Base-by-base conservation (phyloP, 768 basidiomycete genomes). In the Collybia mongolica region DNA sequence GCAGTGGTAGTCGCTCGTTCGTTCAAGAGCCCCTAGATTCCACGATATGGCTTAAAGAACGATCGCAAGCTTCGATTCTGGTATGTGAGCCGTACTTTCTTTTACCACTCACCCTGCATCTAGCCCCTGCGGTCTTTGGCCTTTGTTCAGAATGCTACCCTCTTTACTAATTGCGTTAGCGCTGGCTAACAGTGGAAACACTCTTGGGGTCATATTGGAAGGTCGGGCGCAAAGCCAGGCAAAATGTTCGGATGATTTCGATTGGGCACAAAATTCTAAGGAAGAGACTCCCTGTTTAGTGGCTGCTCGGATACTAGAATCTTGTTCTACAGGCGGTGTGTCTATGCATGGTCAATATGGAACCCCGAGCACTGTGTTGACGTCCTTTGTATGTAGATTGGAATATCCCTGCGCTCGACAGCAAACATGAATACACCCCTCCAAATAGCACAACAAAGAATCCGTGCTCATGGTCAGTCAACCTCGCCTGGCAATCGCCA, bases 281-380 rank as follows among this genome's bases (percentile, higher is more conserved):
- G 26, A 56, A 0, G 20, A 53, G 8, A 63, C 71, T 1, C 74
- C 77, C 7, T 79, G 77, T 56, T 20, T 52, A 1, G 54, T 72
- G 11, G 68, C 69, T n/a, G 65, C 76, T 24, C 43, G 53, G 6
- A 55, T 6, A 53, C 66, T 40, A 71, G 67, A 15, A 39, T 70
- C 18, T n/a, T 79, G 76, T 54, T 56, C 57, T 38, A 60, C 59
- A 20, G 56, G 61, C 39, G 55, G 76, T 79, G 54, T 64, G 76
- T 60, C 6, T 26, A 17, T 17, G 15, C 12, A 41, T 19, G 36
- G 26, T 63, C 58, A 1, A n/a, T n/a, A 52, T 6, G 9, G 32
- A 32, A 14, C 5, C 11, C 11, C 7, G 24, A 26, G 7, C 3
- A 4, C 24, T 26, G 24, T 32, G 15, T 29, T 36, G 18, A 22